Evolutionary conservation across 352 stramenopile species (phyloP).

Genomic region (Elongisporangium undulatum): DNA sequence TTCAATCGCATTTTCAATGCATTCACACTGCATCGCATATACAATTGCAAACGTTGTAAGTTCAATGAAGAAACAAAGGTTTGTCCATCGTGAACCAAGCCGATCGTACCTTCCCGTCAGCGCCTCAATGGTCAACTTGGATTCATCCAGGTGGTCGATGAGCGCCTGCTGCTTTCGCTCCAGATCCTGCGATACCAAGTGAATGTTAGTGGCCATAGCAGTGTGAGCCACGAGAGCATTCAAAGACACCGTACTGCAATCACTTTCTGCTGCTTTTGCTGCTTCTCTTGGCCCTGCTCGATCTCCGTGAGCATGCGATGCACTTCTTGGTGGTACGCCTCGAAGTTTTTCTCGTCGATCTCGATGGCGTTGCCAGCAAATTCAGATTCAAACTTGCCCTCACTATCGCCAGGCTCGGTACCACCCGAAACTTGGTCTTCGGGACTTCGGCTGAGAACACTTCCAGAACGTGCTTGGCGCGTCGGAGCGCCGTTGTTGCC

Average conservation of each 20-base stretch:
- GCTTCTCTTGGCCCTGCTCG: slow-evolving; percentile 50
- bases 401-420: not conserved
- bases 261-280: slow-evolving; percentile 63
- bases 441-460: not conserved
- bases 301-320: slow-evolving; percentile 59
- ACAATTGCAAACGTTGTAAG: too few species aligned
- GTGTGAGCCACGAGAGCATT: slow-evolving; percentile 1
- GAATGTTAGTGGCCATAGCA: too few species aligned
- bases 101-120: slow-evolving; percentile 49
- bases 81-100: too few species aligned
- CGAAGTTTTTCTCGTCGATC: slow-evolving; percentile 64
- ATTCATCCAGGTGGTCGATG: slow-evolving; percentile 57
- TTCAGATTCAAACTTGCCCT: slow-evolving; percentile 1
- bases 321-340: slow-evolving; percentile 65
- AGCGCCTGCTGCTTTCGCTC: slow-evolving; percentile 65
- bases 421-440: not conserved
- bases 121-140: slow-evolving; percentile 60
- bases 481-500: not conserved
- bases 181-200: slow-evolving; percentile 31
- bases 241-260: slow-evolving; percentile 34
- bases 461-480: not conserved
- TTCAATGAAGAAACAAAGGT: too few species aligned
- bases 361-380: slow-evolving; percentile 15
- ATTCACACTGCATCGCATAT: slow-evolving; percentile 38
- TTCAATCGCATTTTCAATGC: slow-evolving; percentile 66